Percentiles rank a stretch among this genome's conserved stretches.
These are phyloP conservation scores for Verticillium dahliae DNA, from an alignment of 2,329 filamentous ascomycete species.

Conservation along the genomic window DNA sequence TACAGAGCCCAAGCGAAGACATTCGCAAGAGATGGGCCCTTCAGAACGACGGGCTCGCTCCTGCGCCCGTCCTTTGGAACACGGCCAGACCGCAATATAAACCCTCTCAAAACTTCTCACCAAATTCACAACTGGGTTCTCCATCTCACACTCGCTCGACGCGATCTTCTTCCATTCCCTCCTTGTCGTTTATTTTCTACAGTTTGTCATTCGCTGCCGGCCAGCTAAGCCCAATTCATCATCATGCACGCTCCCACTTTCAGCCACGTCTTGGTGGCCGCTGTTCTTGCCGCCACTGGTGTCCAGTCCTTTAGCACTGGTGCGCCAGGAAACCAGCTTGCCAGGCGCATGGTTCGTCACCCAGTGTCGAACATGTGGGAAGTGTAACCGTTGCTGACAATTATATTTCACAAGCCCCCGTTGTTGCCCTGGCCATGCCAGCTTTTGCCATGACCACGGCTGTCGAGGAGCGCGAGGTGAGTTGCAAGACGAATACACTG, in stretches of 20 bases:
- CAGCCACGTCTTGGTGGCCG: neutral
- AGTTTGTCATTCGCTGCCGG: slow-evolving; percentile 1
- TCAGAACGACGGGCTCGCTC: neutral
- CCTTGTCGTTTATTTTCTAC: neutral
- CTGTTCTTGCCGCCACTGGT: neutral
- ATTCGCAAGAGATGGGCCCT: neutral
- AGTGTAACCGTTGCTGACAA: neutral
- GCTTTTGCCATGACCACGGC: neutral
- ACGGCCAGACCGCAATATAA: neutral
- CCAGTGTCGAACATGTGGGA: neutral
- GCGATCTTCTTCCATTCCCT: neutral
- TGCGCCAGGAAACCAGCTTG: neutral
- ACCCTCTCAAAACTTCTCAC: slow-evolving; percentile 3
- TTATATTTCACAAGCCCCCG: neutral
- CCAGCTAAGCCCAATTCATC: neutral
- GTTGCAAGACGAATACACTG: neutral
- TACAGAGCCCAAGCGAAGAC: neutral
- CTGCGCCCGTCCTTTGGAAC: neutral
- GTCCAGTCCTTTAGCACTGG: neutral
- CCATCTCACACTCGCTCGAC: neutral
- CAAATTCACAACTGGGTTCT: neutral
- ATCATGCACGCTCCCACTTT: slow-evolving; percentile 1
- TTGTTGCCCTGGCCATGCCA: neutral
- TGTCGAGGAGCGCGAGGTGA: neutral
- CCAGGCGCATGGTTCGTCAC: neutral